Percentiles rank a stretch among this genome's conserved stretches.
Evolutionary conservation across 495 filamentous ascomycete genomes (phyloP).

Genomic region (Penicillium herquei): DNA sequence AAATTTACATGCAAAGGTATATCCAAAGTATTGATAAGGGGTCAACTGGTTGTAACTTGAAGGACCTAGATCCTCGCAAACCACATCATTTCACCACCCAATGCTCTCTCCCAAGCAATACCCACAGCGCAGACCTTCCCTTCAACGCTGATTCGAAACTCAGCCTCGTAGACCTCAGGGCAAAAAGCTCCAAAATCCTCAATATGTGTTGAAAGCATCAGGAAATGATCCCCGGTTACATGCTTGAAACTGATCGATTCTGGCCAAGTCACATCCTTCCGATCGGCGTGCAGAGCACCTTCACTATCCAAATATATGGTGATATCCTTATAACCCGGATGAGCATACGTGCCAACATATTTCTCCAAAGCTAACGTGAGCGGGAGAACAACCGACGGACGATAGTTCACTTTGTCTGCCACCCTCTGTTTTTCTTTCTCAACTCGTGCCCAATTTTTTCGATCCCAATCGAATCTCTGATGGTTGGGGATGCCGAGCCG

Average conservation of each 20-base stretch:
- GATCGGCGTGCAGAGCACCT: conserved; percentile 1
- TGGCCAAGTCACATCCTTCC: conserved; percentile 5
- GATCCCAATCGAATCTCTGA: conserved; percentile 5
- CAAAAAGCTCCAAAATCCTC: conserved; percentile 7
- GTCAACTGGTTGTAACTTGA: background rate
- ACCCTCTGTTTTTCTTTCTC: background rate
- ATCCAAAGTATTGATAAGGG: no score
- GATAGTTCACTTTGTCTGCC: conserved; percentile 2
- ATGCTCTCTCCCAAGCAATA: conserved; percentile 6
- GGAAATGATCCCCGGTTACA: conserved; percentile 5
- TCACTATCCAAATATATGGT: conserved; percentile 1
- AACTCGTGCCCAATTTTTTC: conserved; percentile 1
- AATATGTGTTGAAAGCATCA: background rate
- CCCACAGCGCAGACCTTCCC: conserved; percentile 1
- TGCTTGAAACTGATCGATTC: background rate
- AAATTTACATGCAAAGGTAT: no score
- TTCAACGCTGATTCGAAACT: conserved; percentile 3
- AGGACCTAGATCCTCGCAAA: background rate
- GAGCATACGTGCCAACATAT: conserved; percentile 1
- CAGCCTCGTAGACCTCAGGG: conserved; percentile 5
- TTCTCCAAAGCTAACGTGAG: background rate
- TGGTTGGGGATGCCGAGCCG: background rate
- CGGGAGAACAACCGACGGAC: background rate
- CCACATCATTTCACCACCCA: conserved; percentile 8
- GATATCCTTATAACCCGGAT: background rate